Conservation (phyloP, 1,284 basidiomycete species). For the Cutaneotrichosporon cavernicola region DNA sequence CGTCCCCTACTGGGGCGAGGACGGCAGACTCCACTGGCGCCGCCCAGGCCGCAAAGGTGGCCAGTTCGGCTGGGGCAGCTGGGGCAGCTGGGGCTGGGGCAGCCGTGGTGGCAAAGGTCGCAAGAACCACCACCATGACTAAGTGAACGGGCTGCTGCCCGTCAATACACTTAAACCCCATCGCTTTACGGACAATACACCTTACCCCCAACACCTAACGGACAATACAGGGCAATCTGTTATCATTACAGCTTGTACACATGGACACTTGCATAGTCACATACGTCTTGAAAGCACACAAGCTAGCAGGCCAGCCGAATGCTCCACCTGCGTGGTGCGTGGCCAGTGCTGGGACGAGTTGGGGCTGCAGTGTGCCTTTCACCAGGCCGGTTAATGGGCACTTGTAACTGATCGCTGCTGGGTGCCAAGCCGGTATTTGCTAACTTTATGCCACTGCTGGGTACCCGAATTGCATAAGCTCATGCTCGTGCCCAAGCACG, state of each 20-base stretch:
- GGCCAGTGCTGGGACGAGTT: no score
- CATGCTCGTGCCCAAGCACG: neutral
- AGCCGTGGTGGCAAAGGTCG: no score
- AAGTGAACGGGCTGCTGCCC: neutral
- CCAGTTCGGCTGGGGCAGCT: neutral
- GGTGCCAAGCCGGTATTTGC: neutral
- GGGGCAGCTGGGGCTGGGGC: no score
- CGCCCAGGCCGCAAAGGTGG: neutral
- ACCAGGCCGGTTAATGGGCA: no score
- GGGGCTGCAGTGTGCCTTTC: no score
- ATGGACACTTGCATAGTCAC: neutral
- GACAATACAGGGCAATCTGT: neutral
- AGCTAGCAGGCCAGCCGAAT: no score
- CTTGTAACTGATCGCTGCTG: no score
- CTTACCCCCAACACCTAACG: neutral
- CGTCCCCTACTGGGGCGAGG: conserved; percentile 7
- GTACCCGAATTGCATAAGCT: neutral
- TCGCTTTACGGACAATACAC: neutral
- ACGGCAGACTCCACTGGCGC: conserved; percentile 7
- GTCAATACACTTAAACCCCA: neutral
- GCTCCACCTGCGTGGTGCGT: no score
- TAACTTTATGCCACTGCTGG: neutral
- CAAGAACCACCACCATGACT: neutral
- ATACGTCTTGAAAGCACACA: neutral
- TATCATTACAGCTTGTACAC: neutral